phyloP scores from a whole-genome alignment of 169 alveolate species.

The Eimeria acervulina region DNA sequence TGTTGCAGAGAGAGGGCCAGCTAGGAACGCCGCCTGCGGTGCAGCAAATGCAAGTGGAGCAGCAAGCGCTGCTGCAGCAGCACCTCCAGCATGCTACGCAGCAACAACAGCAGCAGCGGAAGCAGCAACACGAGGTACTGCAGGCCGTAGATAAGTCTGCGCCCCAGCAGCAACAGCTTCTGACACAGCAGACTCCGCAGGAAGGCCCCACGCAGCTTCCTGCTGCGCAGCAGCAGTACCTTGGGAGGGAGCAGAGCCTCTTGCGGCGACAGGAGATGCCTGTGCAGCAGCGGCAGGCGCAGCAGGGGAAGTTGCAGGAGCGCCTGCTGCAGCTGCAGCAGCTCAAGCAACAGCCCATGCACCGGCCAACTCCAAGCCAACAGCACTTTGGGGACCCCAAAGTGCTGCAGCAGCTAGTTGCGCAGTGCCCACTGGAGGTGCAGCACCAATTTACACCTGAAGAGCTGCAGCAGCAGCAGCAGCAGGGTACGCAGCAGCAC shows the following conservation, averaged over 20 bases:
- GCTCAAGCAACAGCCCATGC: background rate
- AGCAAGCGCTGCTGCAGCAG: background rate
- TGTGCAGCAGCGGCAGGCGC: background rate
- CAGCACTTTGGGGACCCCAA: background rate
- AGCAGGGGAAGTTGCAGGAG: background rate
- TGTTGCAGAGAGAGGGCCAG: constrained; percentile 16
- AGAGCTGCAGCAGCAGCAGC: background rate
- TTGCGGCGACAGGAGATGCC: background rate
- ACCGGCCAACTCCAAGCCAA: background rate
- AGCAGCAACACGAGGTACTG: background rate
- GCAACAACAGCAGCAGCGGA: background rate
- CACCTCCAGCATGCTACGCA: background rate
- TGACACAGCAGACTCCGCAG: background rate
- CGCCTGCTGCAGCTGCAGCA: constrained; percentile 1
- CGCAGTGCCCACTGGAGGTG: background rate
- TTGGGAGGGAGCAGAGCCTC: background rate
- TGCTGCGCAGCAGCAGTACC: background rate
- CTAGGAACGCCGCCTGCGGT: background rate
- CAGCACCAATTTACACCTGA: background rate
- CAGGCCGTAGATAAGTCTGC: background rate
- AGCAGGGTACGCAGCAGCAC: background rate
- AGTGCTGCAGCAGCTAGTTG: background rate
- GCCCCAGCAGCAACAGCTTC: background rate
- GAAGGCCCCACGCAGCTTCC: background rate
- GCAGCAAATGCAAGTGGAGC: constrained; percentile 2